phyloP scores from a whole-genome alignment of 805 yeast genomes.

The Sugiyamaella boreocaroliniensis region DNA sequence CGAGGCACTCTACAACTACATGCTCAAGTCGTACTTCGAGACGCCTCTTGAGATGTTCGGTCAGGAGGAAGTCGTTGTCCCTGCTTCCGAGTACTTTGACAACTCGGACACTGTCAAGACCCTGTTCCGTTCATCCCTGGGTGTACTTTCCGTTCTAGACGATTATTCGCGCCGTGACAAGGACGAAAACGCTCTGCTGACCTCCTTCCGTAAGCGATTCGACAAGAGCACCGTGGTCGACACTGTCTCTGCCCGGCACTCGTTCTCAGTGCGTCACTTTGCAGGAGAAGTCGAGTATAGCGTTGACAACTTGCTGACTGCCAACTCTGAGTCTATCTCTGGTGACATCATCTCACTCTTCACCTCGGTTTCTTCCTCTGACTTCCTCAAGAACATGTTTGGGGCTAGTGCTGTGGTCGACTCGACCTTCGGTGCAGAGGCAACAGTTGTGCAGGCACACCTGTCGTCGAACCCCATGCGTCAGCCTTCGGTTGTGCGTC shows the following conservation, averaged over 20 bases:
- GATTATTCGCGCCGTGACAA: constrained; percentile 34
- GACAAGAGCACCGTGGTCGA: constrained; percentile 26
- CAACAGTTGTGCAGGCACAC: constrained; percentile 34
- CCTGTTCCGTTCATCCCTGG: constrained; percentile 37
- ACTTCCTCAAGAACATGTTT: constrained; percentile 31
- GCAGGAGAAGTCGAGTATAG: constrained; percentile 54
- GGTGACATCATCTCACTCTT: constrained; percentile 36
- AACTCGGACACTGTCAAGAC: constrained; percentile 51
- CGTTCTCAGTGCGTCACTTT: constrained; percentile 49
- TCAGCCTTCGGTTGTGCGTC: constrained; percentile 32
- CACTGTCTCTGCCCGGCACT: constrained; percentile 31
- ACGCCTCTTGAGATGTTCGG: constrained; percentile 33
- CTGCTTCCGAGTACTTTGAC: constrained; percentile 51
- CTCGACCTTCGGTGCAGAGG: constrained; percentile 27
- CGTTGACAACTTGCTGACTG: constrained; percentile 44
- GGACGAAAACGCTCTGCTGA: constrained; percentile 28
- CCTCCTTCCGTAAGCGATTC: constrained; percentile 29
- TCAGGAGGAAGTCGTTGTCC: constrained; percentile 40
- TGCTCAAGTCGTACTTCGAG: constrained; percentile 34
- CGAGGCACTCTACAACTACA: constrained; percentile 35
- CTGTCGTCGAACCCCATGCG: constrained; percentile 36
- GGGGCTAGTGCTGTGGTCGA: constrained; percentile 33
- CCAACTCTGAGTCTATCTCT: constrained; percentile 45
- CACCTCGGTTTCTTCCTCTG: constrained; percentile 34
- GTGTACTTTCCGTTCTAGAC: constrained; percentile 33